Conservation (phyloP, 2,329 filamentous ascomycete genomes). For the Metarhizium robertsii region DNA sequence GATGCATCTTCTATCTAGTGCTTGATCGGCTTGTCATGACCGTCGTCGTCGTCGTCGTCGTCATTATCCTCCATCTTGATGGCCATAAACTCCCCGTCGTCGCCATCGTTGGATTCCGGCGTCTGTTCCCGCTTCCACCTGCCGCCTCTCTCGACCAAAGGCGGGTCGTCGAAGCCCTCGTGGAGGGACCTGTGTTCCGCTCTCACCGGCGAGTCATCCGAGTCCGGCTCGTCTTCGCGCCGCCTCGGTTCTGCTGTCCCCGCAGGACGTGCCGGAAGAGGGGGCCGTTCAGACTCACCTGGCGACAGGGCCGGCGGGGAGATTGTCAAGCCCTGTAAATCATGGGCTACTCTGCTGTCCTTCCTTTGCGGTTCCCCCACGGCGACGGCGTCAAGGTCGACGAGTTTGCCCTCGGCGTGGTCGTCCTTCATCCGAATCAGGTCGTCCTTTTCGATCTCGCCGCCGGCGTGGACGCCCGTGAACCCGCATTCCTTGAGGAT, state of each 20-base stretch:
- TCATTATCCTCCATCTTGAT: conserved; percentile 14
- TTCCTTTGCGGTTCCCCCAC: neutral
- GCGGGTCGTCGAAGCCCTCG: neutral
- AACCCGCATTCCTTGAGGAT: conserved; percentile 45
- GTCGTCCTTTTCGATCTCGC: conserved; percentile 41
- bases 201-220: conserved; percentile 9
- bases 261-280: neutral
- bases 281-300: neutral
- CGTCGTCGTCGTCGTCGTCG: conserved; percentile 9
- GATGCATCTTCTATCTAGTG: no score
- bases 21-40: neutral
- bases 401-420: conserved; percentile 19
- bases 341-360: conserved; percentile 11
- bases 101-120: neutral
- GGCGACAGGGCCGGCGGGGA: conserved; percentile 15
- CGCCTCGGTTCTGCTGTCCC: neutral
- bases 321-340: conserved; percentile 19
- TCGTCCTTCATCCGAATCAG: conserved; percentile 36
- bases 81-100: conserved; percentile 3
- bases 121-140: neutral
- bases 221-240: conserved; percentile 7
- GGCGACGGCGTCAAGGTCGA: conserved; percentile 18
- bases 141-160: conserved; percentile 20
- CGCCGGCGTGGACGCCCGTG: conserved; percentile 32
- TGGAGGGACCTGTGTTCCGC: neutral